Base-by-base conservation (phyloP, 768 basidiomycete species). In the Sistotremastrum suecicum region DNA sequence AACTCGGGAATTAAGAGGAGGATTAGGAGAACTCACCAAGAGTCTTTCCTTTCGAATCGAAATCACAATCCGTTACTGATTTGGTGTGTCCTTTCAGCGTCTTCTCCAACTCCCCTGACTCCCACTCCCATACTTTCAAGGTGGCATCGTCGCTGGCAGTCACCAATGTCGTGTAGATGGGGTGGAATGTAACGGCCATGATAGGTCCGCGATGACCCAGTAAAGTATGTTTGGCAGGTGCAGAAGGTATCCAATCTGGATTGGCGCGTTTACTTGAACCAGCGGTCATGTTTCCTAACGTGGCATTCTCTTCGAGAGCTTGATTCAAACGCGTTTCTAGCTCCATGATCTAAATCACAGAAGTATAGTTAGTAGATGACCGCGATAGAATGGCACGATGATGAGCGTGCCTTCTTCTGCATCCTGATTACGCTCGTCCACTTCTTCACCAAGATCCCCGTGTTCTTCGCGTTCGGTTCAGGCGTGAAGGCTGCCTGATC, bases 61-160 rank as follows among this genome's bases (percentile, higher is more conserved):
- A 94, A 59, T 90, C 84, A 45, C 85, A 77, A 63, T 91, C 90
- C 59, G 76, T 77, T 31, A 92, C 80, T 12, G 81, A 76, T 59
- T 85, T 87, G 34, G 90, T 92, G 66, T 94, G 90, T 5, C 89
- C 86, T 62, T 91, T 92, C 48, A 92, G 62, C 7, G 90, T 92
- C 52, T 87, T 66, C 62, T 94, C 90, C 59, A 90, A 84, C 54
- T 92, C 89, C 37, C 90, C 90, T 32, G 84, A 83, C 60, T 94
- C 90, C 89, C 89, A 94, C 55, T 94, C 90, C 89, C 90, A 92
- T 41, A 92, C 79, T 68, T 92, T 92, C 53, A 92, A 73, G 1
- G 80, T 90, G 43, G 86, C 72, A 58, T 94, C 90, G 57, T 89
- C 88, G 53, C 85, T 88, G 9, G 86, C 86, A 36, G 80, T 83